Conservation (phyloP, 148 eudicot genomes). For the Fagopyrum tataricum region DNA sequence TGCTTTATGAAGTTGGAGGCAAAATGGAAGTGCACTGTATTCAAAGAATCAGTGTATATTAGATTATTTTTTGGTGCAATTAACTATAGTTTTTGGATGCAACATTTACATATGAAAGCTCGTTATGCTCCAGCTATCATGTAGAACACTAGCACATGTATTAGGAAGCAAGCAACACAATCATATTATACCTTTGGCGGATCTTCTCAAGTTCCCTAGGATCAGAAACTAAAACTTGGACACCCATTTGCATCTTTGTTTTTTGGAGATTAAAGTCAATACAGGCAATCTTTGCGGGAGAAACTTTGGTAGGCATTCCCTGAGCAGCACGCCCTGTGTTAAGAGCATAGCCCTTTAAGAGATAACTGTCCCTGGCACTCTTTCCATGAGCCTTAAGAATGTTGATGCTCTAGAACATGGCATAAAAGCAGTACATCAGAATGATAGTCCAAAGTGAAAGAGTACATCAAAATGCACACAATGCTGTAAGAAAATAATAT, state of each 20-base stretch:
- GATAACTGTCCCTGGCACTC: constrained; percentile 89
- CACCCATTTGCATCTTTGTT: constrained; percentile 97
- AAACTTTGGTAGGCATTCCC: constrained; percentile 89
- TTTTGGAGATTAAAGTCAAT: constrained; percentile 94
- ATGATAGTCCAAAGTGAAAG: not conserved
- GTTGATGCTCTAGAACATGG: constrained; percentile 54
- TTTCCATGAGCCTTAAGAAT: constrained; percentile 94
- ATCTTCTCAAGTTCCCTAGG: constrained; percentile 97
- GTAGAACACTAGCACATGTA: not conserved
- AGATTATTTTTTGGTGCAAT: not conserved
- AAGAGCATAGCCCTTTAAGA: constrained; percentile 93
- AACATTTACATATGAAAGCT: not conserved
- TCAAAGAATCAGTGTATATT: not conserved
- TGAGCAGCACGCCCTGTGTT: constrained; percentile 99
- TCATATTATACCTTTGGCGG: constrained; percentile 65
- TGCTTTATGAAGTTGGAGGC: constrained; percentile 4
- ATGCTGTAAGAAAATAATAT: not conserved
- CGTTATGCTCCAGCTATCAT: not conserved
- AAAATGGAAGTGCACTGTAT: not conserved
- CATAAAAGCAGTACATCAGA: constrained; percentile 18
- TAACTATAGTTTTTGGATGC: not conserved
- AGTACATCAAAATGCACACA: not conserved
- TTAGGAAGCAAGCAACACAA: not conserved
- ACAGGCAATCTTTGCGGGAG: constrained; percentile 94
- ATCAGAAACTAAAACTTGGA: constrained; percentile 88